Evolutionary conservation across 2,329 filamentous ascomycete genomes (phyloP).

Genomic region (Fusarium secorum): DNA sequence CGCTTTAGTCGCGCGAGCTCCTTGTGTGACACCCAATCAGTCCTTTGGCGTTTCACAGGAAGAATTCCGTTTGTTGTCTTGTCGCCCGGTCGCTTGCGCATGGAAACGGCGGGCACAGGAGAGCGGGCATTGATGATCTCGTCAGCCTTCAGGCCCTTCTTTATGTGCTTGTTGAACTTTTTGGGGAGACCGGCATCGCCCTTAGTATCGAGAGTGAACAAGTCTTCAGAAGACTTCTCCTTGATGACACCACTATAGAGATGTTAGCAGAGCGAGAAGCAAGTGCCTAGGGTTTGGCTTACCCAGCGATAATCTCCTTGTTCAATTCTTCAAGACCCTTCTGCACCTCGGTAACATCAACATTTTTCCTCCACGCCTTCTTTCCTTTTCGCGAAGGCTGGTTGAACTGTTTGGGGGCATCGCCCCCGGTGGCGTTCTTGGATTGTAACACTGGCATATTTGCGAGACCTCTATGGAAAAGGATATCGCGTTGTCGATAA

Average conservation of each 20-base stretch:
- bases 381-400: slow-evolving; percentile 97
- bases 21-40: slow-evolving; percentile 82
- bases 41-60: slow-evolving; percentile 77
- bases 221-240: slow-evolving; percentile 81
- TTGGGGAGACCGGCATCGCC: slow-evolving; percentile 73
- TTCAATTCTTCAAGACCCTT: slow-evolving; percentile 83
- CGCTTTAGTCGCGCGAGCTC: slow-evolving; percentile 80
- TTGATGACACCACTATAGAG: slow-evolving; percentile 77
- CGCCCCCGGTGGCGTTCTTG: slow-evolving; percentile 54
- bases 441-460: slow-evolving; percentile 63
- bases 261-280: slow-evolving; percentile 21
- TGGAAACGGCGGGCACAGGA: slow-evolving; percentile 78
- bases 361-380: slow-evolving; percentile 98
- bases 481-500: slow-evolving; percentile 17
- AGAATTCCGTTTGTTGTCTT: slow-evolving; percentile 78
- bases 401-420: slow-evolving; percentile 79
- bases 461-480: slow-evolving; percentile 28
- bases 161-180: slow-evolving; percentile 69
- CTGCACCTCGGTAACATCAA: slow-evolving; percentile 88
- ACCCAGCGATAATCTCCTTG: slow-evolving; percentile 92
- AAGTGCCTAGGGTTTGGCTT: slow-evolving; percentile 38
- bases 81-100: slow-evolving; percentile 76
- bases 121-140: slow-evolving; percentile 90
- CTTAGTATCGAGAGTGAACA: slow-evolving; percentile 83
- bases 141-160: slow-evolving; percentile 86